Evolutionary conservation across 345 rosid genomes (phyloP).

Genomic region (Nephelium lappaceum): DNA sequence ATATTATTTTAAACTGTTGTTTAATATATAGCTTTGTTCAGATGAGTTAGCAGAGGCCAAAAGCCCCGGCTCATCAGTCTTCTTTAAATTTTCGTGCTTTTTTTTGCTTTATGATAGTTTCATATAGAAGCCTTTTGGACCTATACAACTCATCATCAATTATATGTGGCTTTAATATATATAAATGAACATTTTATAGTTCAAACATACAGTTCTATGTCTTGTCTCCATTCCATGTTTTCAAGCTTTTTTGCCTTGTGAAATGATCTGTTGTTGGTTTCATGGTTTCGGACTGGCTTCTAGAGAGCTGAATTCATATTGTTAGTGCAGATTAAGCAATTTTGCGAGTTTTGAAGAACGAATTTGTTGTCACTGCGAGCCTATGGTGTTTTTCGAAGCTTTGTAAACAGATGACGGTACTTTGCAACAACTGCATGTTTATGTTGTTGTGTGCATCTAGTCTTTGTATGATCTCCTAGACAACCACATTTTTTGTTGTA

Average conservation of each 20-base stretch:
- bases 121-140: conserved; percentile 24
- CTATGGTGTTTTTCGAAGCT: neutral
- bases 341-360: neutral
- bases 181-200: neutral
- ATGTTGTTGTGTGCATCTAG: neutral
- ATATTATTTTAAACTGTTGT: conserved; percentile 16
- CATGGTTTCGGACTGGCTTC: neutral
- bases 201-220: neutral
- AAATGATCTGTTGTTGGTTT: neutral
- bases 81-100: neutral
- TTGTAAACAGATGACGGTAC: no score
- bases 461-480: neutral
- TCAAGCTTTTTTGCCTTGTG: no score
- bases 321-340: neutral
- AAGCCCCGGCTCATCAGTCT: conserved; percentile 45
- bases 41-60: conserved; percentile 55
- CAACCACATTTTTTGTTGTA: neutral
- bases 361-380: neutral
- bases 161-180: neutral
- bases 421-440: neutral
- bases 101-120: neutral
- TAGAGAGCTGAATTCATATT: neutral
- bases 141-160: conserved; percentile 17
- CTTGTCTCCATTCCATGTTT: neutral
- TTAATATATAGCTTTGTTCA: conserved; percentile 20